A percentile compares a stretch with the other conserved stretches of the same genome.
These are phyloP conservation scores for Colletotrichum tropicale DNA, from an alignment of 2,329 filamentous ascomycete species.

Conservation along the genomic window DNA sequence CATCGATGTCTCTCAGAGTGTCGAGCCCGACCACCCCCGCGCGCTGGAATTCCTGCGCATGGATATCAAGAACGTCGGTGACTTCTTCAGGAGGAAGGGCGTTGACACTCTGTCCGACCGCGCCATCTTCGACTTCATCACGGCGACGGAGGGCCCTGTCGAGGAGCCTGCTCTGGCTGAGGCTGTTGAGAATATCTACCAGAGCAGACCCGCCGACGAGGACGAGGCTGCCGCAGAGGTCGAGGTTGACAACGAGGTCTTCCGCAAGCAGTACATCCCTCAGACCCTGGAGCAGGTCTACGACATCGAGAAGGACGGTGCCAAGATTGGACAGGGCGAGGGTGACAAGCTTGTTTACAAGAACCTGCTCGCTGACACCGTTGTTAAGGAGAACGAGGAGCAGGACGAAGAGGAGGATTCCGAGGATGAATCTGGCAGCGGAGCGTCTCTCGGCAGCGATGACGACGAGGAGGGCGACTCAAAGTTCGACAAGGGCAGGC, in stretches of 20 bases:
- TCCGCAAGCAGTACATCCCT: constrained; percentile 94
- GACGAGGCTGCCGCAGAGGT: constrained; percentile 59
- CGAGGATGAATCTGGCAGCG: constrained; percentile 52
- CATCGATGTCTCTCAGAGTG: constrained; percentile 97
- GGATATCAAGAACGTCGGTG: constrained; percentile 96
- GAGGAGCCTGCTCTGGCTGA: constrained; percentile 66
- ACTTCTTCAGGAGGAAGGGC: constrained; percentile 88
- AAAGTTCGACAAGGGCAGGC: constrained; percentile 68
- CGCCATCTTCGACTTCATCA: constrained; percentile 85
- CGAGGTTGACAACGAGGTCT: constrained; percentile 88
- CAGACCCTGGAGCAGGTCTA: constrained; percentile 96
- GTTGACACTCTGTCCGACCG: constrained; percentile 83
- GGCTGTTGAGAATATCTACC: constrained; percentile 71
- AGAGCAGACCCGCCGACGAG: constrained; percentile 54
- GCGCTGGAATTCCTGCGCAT: constrained; percentile 94
- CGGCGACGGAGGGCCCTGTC: constrained; percentile 60
- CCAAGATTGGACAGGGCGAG: constrained; percentile 74
- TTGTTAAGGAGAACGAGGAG: constrained; percentile 43
- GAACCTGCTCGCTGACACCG: constrained; percentile 77
- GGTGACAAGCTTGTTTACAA: constrained; percentile 83
- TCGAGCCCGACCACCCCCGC: constrained; percentile 94
- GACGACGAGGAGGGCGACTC: constrained; percentile 53
- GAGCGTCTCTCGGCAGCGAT: constrained; percentile 48
- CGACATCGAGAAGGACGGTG: constrained; percentile 89
- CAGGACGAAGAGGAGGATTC: constrained; percentile 40